Conservation (phyloP, 2,329 filamentous ascomycete species). For the Alternaria sp. region DNA sequence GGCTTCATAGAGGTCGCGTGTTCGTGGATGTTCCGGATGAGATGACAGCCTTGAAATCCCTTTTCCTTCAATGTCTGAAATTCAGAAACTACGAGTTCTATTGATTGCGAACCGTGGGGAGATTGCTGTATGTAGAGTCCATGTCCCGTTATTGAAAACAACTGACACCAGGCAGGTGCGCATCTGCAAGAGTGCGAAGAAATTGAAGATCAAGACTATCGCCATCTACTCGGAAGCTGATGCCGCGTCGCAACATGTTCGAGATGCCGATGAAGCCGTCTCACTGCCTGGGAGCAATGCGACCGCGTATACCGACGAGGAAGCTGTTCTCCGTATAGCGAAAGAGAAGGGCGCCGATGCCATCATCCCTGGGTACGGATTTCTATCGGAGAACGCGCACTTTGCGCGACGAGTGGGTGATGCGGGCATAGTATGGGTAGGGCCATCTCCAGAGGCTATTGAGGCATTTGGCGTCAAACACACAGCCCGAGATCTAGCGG, state of each 20-base stretch:
- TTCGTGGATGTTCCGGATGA: neutral
- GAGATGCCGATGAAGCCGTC: constrained; percentile 62
- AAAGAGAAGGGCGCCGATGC: constrained; percentile 61
- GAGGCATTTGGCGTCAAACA: constrained; percentile 68
- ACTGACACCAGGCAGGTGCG: constrained; percentile 51
- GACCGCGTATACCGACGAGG: constrained; percentile 61
- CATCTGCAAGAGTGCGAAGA: constrained; percentile 61
- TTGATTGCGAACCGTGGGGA: constrained; percentile 69
- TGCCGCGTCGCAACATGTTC: constrained; percentile 63
- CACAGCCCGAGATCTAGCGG: constrained; percentile 63
- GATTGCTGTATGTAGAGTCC: constrained; percentile 54
- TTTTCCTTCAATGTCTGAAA: constrained; percentile 21
- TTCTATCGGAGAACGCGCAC: constrained; percentile 69
- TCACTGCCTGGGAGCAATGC: constrained; percentile 59
- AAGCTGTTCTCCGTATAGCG: constrained; percentile 62
- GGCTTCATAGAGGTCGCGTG: neutral
- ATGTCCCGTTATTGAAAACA: neutral
- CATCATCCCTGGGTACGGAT: constrained; percentile 73
- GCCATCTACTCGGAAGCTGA: constrained; percentile 67
- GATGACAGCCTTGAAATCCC: neutral
- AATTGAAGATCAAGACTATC: constrained; percentile 61
- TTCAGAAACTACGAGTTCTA: constrained; percentile 60
- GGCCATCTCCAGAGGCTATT: constrained; percentile 64
- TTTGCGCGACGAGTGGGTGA: constrained; percentile 64
- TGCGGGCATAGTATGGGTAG: constrained; percentile 67